Percentiles rank a stretch among this genome's conserved stretches.
Conservation (phyloP, 805 yeast genomes). For the Zygoascus bituminiphila region DNA sequence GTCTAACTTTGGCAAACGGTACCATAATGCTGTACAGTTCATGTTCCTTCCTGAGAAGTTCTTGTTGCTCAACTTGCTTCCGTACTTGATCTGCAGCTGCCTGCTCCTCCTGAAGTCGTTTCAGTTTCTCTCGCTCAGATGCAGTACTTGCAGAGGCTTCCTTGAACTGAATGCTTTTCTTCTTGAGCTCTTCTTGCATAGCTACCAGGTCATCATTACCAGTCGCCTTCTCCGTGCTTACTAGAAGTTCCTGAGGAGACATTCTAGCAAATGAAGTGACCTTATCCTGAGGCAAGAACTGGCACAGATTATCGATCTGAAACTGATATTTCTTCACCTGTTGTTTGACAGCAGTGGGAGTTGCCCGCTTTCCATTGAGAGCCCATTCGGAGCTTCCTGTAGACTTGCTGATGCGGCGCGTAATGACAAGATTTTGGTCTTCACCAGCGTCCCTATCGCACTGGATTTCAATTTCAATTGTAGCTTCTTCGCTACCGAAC, state of each 20-base stretch:
- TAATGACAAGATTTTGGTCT: conserved; percentile 26
- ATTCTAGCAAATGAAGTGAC: conserved; percentile 87
- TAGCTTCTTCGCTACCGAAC: conserved; percentile 44
- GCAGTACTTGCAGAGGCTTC: conserved; percentile 38
- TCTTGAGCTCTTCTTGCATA: conserved; percentile 50
- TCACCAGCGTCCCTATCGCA: conserved; percentile 25
- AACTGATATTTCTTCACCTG: conserved; percentile 49
- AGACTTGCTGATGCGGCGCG: conserved; percentile 27
- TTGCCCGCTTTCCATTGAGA: conserved; percentile 28
- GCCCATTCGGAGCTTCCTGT: conserved; percentile 24
- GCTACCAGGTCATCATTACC: conserved; percentile 50
- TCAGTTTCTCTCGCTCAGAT: conserved; percentile 25
- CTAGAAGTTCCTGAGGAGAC: conserved; percentile 62
- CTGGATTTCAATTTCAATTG: conserved; percentile 45
- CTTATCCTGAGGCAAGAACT: conserved; percentile 89
- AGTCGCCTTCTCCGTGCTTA: conserved; percentile 75
- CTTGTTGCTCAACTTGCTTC: background rate
- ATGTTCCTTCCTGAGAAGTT: conserved; percentile 8
- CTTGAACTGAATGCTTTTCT: conserved; percentile 38
- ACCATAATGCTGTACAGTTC: conserved; percentile 5
- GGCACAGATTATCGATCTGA: conserved; percentile 87
- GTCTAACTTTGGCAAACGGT: conserved; percentile 1
- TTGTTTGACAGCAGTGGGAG: conserved; percentile 34
- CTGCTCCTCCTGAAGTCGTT: background rate
- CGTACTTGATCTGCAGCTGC: background rate